Evolutionary conservation across 129 eudicot species (phyloP), one percentile per base, ranked within the genome.

Genomic region (Centella asiatica): DNA sequence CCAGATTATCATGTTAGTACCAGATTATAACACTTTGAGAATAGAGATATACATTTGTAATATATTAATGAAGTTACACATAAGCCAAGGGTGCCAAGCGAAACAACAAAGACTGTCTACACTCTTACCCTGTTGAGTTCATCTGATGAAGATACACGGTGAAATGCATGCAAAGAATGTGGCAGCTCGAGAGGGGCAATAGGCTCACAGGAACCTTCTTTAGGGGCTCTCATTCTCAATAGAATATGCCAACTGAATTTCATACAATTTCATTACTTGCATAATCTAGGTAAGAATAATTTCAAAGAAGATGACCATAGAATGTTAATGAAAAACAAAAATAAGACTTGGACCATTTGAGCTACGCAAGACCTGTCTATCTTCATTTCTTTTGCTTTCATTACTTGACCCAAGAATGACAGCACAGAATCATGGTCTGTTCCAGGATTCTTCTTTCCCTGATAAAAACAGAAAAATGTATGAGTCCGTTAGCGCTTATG

Each of bases 381-480:
- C 76, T 72, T 78, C 99, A 92, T 92, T 70, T 84, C 90, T 68
- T 82, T 84, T 45, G 95, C 96, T 45, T 71, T 71, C 73, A 46
- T 28, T 50, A 92, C 99, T 78, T 84, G 78, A 18, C 71, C 53
- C 76, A 92, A 68, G 75, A 84, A 87, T 46, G 73, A 60, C 61
- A 77, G 23, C 40, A 92, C 96, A 54, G 96, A 76, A 50, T 51
- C 69, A 25, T 73, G 81, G 67, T 84, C 84, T 33, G 96, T 92
- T 56, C 90, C 99, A 14, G 99, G 99, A 77, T 92, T 92, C 69
- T 72, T 85, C 69, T 89, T 89, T 67, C 95, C 97, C 95, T 85
- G 80, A 54, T 65, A 57, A 51, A 26, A 69, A 53, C 6, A 5
- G 62, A 14, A 25, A 61, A 24, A 22, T 11, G 5, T 32, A 17